Evolutionary conservation across 352 stramenopile genomes (phyloP).

Genomic region (Pythium aristosporum): DNA sequence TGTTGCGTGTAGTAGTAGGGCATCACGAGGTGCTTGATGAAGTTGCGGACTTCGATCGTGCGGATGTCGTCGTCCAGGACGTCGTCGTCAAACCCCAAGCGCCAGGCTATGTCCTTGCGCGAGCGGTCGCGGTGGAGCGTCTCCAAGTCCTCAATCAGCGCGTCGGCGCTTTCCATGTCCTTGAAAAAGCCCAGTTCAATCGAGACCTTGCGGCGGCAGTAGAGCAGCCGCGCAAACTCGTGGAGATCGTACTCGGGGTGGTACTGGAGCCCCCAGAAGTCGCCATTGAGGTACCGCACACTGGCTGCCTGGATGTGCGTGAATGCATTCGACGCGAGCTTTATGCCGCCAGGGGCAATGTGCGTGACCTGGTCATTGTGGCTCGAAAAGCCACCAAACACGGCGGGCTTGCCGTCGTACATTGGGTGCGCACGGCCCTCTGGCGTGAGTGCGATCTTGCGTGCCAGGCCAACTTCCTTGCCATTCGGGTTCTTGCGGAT

Average conservation of each 20-base stretch:
- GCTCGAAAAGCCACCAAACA: slow-evolving; percentile 75
- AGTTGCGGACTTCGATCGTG: slow-evolving; percentile 71
- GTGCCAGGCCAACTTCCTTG: slow-evolving; percentile 64
- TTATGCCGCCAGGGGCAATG: slow-evolving; percentile 42
- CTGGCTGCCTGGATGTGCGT: slow-evolving; percentile 58
- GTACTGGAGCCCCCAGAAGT: slow-evolving; percentile 81
- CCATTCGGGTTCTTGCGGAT: slow-evolving; percentile 63
- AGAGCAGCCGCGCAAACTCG: slow-evolving; percentile 67
- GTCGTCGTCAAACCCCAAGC: slow-evolving; percentile 60
- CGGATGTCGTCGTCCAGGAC: slow-evolving; percentile 68
- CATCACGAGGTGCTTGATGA: slow-evolving; percentile 67
- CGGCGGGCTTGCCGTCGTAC: slow-evolving; percentile 66
- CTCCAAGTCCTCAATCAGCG: slow-evolving; percentile 55
- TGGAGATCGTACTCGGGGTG: slow-evolving; percentile 79
- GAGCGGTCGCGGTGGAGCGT: slow-evolving; percentile 48
- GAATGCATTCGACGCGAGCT: slow-evolving; percentile 58
- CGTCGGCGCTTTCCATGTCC: slow-evolving; percentile 46
- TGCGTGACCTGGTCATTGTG: slow-evolving; percentile 80
- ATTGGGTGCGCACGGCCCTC: slow-evolving; percentile 63
- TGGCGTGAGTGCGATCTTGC: slow-evolving; percentile 63
- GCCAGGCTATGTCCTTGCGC: slow-evolving; percentile 60
- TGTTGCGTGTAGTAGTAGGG: slow-evolving; percentile 43
- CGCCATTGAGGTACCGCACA: slow-evolving; percentile 57
- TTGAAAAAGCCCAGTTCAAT: slow-evolving; percentile 65
- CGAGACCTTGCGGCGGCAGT: slow-evolving; percentile 64